Base-by-base conservation (phyloP, 441 rosid species). In the Breynia disticha region DNA sequence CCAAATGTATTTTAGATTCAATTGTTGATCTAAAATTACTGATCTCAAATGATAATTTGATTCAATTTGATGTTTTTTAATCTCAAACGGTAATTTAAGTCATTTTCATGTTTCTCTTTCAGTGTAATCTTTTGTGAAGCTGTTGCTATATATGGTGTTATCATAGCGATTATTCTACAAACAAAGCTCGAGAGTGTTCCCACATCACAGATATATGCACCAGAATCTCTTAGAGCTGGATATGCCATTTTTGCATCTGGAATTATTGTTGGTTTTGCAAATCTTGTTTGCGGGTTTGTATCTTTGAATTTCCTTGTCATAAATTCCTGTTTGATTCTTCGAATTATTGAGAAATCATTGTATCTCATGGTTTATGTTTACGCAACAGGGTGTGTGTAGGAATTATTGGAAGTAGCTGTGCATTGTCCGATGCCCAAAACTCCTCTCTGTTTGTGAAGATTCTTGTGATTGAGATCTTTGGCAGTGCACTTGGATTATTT, bases 111-210 rank as follows among this genome's bases (percentile, higher is more conserved):
- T 60, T 44, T 75, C 55, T 60, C 44, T 59, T 60, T 65, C 93
- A 89, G 99, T 56, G 96, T 93, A 16, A 93, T 93, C 62, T 93
- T 93, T 70, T 93, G 99, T 52, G 97, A 93, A 72, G 98, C 98
- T 52, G 98, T 91, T 66, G 98, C 98, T 52, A 91, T 91, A 53
- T 91, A 91, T 74, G 98, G 98, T 7, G 96, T 91, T 28, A 91
- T 91, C 44, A 95, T 91, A 65, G 98, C 98, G 48, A 87, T 91
- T 73, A 91, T 91, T 46, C 67, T 87, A 56, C 98, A 91, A 76
- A 91, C 98, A 16, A 91, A 91, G 74, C 64, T 93, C 61, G 99
- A 89, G 78, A 86, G 93, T 59, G 99, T 93, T 50, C 95, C 95
- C 28, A 0, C 66, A 11, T 58, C 95, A 42, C 64, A 71, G 63